Conservation (phyloP, 345 rosid species). For the Triadica sebifera region DNA sequence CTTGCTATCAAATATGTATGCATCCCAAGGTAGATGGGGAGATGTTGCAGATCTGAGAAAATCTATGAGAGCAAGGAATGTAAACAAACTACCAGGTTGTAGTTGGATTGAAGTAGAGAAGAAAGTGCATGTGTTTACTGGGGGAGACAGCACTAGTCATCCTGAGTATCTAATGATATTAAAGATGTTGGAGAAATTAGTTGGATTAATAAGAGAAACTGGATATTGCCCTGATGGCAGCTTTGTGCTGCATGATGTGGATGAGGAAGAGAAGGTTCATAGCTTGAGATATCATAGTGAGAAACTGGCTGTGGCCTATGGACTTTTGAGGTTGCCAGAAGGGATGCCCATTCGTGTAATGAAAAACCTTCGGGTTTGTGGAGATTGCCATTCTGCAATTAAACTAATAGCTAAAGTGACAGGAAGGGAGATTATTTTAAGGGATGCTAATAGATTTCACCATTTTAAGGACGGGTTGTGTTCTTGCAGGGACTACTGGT, state of each 20-base stretch:
- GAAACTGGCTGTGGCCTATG: constrained; percentile 74
- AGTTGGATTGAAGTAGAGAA: constrained; percentile 71
- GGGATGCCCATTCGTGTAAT: constrained; percentile 68
- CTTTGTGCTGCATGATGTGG: constrained; percentile 73
- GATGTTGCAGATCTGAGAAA: constrained; percentile 57
- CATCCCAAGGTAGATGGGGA: constrained; percentile 57
- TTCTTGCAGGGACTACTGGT: constrained; percentile 81
- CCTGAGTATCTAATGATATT: constrained; percentile 52
- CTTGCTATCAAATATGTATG: constrained; percentile 62
- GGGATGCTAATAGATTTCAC: constrained; percentile 82
- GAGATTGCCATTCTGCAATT: constrained; percentile 73
- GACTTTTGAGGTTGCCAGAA: constrained; percentile 62
- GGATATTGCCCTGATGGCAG: constrained; percentile 61
- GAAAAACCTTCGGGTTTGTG: constrained; percentile 77
- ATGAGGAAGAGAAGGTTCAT: constrained; percentile 70
- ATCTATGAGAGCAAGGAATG: constrained; percentile 45
- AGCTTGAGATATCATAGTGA: constrained; percentile 64
- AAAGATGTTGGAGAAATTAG: constrained; percentile 50
- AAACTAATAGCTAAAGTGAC: constrained; percentile 61
- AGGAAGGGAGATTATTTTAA: constrained; percentile 59
- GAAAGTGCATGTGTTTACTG: constrained; percentile 61
- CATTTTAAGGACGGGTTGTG: constrained; percentile 67
- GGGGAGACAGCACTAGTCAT: constrained; percentile 48
- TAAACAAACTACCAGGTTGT: constrained; percentile 66
- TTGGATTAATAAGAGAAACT: constrained; percentile 38